Percentiles rank a stretch among this genome's conserved stretches.
These are phyloP conservation scores for Eutypella sp. DNA, from an alignment of 2,329 filamentous ascomycete species.

Conservation along the genomic window DNA sequence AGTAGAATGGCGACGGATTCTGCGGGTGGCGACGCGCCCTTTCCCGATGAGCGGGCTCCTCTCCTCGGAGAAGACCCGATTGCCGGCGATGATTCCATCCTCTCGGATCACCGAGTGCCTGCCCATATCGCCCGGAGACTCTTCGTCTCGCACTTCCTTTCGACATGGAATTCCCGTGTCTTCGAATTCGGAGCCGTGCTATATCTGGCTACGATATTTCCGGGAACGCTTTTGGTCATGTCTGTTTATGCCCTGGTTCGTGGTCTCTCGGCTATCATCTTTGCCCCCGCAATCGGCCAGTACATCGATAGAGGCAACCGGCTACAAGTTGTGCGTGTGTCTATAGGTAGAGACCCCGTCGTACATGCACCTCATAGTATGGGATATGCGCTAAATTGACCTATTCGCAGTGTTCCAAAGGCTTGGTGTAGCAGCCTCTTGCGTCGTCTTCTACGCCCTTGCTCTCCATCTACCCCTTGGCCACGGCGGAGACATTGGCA, in stretches of 20 bases:
- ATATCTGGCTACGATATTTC: slow-evolving; percentile 51
- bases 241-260: slow-evolving; percentile 66
- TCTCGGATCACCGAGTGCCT: no score
- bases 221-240: slow-evolving; percentile 57
- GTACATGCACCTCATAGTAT: no score
- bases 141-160: slow-evolving; percentile 57
- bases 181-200: slow-evolving; percentile 61
- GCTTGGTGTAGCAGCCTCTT: slow-evolving; percentile 41
- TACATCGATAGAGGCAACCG: slow-evolving; percentile 53
- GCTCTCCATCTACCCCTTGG: slow-evolving; percentile 5
- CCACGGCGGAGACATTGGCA: slow-evolving; percentile 3
- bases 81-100: no score
- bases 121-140: no score
- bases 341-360: no score
- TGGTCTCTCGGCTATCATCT: slow-evolving; percentile 49
- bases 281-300: slow-evolving; percentile 54
- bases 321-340: slow-evolving; percentile 44
- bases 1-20: no score
- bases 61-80: no score
- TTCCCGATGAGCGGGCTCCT: no score
- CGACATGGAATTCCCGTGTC: slow-evolving; percentile 59
- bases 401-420: no score
- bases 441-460: slow-evolving; percentile 38
- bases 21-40: no score
- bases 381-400: no score